A percentile compares a stretch with the other conserved stretches of the same genome.
These are phyloP conservation scores for Heterobasidion occidentale DNA, from an alignment of 1,284 basidiomycete species.

Conservation along the genomic window DNA sequence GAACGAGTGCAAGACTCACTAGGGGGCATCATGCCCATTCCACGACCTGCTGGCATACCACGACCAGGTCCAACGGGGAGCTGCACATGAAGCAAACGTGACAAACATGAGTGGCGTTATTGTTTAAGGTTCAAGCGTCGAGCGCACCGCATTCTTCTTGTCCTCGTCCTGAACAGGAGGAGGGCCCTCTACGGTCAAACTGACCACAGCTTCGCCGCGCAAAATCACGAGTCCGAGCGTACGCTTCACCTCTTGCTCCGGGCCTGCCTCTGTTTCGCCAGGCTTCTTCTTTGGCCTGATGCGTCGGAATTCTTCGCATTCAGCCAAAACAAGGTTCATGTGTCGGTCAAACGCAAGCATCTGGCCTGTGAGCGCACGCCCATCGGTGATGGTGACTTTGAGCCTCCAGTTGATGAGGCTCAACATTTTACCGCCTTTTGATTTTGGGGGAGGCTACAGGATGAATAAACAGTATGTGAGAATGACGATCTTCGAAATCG, in stretches of 20 bases:
- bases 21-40: slow-evolving; percentile 94
- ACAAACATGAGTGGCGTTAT: slow-evolving; percentile 4
- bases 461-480: neutral
- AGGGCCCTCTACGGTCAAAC: slow-evolving; percentile 91
- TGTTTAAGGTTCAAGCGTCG: neutral
- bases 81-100: slow-evolving; percentile 29
- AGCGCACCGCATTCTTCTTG: slow-evolving; percentile 64
- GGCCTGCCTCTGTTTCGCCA: slow-evolving; percentile 65
- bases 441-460: slow-evolving; percentile 80
- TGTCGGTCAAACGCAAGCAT: slow-evolving; percentile 99
- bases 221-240: slow-evolving; percentile 93
- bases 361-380: slow-evolving; percentile 91
- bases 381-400: slow-evolving; percentile 97
- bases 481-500: neutral
- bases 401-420: slow-evolving; percentile 96
- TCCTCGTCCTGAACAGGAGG: slow-evolving; percentile 89
- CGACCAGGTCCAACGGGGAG: slow-evolving; percentile 87
- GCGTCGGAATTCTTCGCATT: slow-evolving; percentile 93
- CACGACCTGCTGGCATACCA: slow-evolving; percentile 93
- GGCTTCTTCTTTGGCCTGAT: slow-evolving; percentile 82
- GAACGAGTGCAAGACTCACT: slow-evolving; percentile 42
- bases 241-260: slow-evolving; percentile 94
- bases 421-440: slow-evolving; percentile 98
- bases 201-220: slow-evolving; percentile 95
- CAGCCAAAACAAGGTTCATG: slow-evolving; percentile 98